Conservation (phyloP, 1,284 basidiomycete species). For the Microbotryum silenes-acaulis region DNA sequence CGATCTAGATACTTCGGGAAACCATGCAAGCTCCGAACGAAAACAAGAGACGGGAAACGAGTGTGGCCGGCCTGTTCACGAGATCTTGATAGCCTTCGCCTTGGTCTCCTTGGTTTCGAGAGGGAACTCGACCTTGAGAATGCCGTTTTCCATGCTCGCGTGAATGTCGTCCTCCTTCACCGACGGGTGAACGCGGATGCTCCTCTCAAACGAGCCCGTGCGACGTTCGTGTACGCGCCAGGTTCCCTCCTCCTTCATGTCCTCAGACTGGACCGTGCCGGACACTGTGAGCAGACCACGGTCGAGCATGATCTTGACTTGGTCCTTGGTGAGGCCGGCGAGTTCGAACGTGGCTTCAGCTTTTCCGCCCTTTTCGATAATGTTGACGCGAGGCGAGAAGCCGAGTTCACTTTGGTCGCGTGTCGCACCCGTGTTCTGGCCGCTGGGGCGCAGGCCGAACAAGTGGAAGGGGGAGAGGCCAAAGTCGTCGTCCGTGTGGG, state of each 20-base stretch:
- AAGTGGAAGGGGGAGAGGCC: no score
- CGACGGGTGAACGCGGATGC: slow-evolving; percentile 42
- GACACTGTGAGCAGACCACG: slow-evolving; percentile 43
- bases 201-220: slow-evolving; percentile 45
- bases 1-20: no score
- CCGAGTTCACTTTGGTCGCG: no score
- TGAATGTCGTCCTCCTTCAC: slow-evolving; percentile 49
- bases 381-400: neutral
- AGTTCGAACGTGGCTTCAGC: slow-evolving; percentile 44
- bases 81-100: slow-evolving; percentile 43
- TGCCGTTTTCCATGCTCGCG: slow-evolving; percentile 43
- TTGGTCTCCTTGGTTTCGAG: slow-evolving; percentile 49
- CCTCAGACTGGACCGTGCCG: slow-evolving; percentile 39
- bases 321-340: slow-evolving; percentile 45
- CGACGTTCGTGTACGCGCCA: slow-evolving; percentile 43
- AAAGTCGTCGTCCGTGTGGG: no score
- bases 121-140: slow-evolving; percentile 57
- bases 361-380: slow-evolving; percentile 36
- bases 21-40: no score
- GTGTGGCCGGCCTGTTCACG: neutral
- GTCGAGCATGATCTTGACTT: slow-evolving; percentile 43
- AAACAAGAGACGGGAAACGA: no score
- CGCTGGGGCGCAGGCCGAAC: no score
- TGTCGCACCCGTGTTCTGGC: no score
- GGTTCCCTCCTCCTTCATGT: slow-evolving; percentile 37